A percentile compares a stretch with the other conserved stretches of the same genome.
Evolutionary conservation across 306 rosid genomes (phyloP).

Genomic region (Citrullus mucosospermus): DNA sequence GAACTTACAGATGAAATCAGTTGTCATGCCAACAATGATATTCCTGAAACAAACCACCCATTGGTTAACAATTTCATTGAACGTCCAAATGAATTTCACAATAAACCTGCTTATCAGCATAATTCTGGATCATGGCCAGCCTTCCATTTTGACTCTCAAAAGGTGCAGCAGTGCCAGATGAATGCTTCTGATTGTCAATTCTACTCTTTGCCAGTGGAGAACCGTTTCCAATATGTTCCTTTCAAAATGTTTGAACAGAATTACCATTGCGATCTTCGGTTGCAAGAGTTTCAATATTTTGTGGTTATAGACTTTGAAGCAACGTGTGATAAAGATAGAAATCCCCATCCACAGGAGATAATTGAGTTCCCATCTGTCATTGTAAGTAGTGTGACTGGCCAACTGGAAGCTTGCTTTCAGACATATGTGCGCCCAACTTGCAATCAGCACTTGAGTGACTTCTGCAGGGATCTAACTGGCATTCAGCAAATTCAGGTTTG

Average conservation of each 20-base stretch:
- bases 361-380: slow-evolving; percentile 95
- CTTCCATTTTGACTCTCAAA: slow-evolving; percentile 54
- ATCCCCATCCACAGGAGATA: slow-evolving; percentile 88
- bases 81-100: slow-evolving; percentile 44
- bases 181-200: slow-evolving; percentile 58
- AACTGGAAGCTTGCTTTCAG: slow-evolving; percentile 87
- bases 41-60: slow-evolving; percentile 33
- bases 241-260: slow-evolving; percentile 53
- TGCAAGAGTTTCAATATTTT: slow-evolving; percentile 86
- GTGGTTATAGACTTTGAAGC: slow-evolving; percentile 98
- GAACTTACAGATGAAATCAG: slow-evolving; percentile 32
- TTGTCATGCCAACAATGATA: slow-evolving; percentile 39
- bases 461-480: slow-evolving; percentile 90
- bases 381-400: slow-evolving; percentile 82
- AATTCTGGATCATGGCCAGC: slow-evolving; percentile 50
- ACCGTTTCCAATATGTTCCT: slow-evolving; percentile 47
- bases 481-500: slow-evolving; percentile 92
- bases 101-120: slow-evolving; percentile 45
- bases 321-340: slow-evolving; percentile 76
- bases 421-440: slow-evolving; percentile 87
- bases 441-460: slow-evolving; percentile 67
- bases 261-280: slow-evolving; percentile 42
- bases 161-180: slow-evolving; percentile 61
- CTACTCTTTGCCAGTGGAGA: slow-evolving; percentile 47
- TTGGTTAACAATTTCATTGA: slow-evolving; percentile 44